phyloP scores from a whole-genome alignment of 495 filamentous ascomycete genomes.

The Tuber indicum region DNA sequence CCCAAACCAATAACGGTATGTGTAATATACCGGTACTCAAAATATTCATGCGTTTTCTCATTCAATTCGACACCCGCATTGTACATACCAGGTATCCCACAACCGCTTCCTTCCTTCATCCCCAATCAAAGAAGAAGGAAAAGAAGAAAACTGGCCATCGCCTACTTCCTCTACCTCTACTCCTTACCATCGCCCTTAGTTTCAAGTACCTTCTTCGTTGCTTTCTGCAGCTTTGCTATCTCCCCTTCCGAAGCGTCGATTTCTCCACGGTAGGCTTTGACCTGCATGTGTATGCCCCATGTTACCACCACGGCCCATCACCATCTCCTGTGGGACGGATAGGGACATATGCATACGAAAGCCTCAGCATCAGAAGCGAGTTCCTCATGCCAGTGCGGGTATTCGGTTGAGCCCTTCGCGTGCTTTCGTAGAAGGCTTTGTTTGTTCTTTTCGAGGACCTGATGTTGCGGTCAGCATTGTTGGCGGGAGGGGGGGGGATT shows the following conservation, averaged over 20 bases:
- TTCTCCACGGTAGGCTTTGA: conserved; percentile 61
- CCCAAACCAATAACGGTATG: background rate
- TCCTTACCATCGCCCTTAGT: conserved; percentile 9
- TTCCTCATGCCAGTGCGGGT: conserved; percentile 40
- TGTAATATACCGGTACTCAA: too few relatives aligned
- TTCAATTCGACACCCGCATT: background rate
- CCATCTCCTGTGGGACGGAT: background rate
- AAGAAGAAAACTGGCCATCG: conserved; percentile 10
- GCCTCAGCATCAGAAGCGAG: conserved; percentile 39
- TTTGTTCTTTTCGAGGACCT: conserved; percentile 40
- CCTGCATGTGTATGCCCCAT: conserved; percentile 41
- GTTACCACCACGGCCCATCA: background rate
- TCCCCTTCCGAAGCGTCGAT: conserved; percentile 44
- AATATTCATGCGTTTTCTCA: background rate
- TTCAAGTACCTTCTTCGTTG: conserved; percentile 44
- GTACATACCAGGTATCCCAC: background rate
- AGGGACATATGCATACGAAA: conserved; percentile 25
- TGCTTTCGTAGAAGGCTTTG: conserved; percentile 33
- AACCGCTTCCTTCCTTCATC: background rate
- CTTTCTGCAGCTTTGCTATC: conserved; percentile 52
- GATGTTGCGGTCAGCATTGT: background rate
- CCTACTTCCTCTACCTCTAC: background rate
- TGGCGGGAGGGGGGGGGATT: background rate
- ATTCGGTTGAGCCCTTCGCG: conserved; percentile 30
- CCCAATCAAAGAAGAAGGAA: background rate